These are phyloP conservation scores for Pseudogymnoascus sp. DNA, from an alignment of 2,329 filamentous ascomycete genomes.

Conservation along the genomic window DNA sequence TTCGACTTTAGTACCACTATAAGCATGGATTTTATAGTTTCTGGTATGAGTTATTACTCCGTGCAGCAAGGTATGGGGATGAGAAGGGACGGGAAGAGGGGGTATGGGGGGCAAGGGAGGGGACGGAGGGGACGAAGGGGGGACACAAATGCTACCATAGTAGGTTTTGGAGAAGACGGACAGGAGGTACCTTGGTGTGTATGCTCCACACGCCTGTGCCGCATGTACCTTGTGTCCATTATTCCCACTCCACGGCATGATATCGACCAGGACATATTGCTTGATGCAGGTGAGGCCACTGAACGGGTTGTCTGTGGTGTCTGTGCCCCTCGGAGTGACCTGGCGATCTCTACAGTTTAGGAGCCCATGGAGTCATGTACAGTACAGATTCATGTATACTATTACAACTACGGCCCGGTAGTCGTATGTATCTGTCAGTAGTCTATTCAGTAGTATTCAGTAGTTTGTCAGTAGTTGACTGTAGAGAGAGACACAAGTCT, in stretches of 20 bases:
- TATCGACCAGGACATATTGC: constrained; percentile 2
- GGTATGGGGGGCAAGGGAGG: not conserved
- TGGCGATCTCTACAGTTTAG: not conserved
- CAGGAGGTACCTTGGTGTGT: not conserved
- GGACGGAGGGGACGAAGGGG: not conserved
- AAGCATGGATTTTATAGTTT: not conserved
- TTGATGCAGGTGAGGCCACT: constrained; percentile 1
- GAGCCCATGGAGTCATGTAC: not conserved
- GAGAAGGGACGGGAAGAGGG: not conserved
- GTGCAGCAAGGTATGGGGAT: not conserved
- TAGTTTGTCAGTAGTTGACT: constrained; percentile 2
- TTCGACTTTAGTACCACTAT: not conserved
- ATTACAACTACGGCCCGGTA: not conserved
- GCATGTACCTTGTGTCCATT: not conserved
- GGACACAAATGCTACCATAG: not conserved
- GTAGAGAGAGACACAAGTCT: not conserved
- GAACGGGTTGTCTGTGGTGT: not conserved
- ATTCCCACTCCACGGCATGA: not conserved
- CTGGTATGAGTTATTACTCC: not conserved
- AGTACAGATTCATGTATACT: not conserved
- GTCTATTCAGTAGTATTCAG: constrained; percentile 5
- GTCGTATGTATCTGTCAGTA: constrained; percentile 4
- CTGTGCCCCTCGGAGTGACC: constrained; percentile 3
- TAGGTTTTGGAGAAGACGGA: not conserved
- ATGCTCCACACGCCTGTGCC: not conserved